Evolutionary conservation across 768 basidiomycete genomes (phyloP), one percentile per base, ranked within the genome.

Genomic region (Artomyces pyxidatus): DNA sequence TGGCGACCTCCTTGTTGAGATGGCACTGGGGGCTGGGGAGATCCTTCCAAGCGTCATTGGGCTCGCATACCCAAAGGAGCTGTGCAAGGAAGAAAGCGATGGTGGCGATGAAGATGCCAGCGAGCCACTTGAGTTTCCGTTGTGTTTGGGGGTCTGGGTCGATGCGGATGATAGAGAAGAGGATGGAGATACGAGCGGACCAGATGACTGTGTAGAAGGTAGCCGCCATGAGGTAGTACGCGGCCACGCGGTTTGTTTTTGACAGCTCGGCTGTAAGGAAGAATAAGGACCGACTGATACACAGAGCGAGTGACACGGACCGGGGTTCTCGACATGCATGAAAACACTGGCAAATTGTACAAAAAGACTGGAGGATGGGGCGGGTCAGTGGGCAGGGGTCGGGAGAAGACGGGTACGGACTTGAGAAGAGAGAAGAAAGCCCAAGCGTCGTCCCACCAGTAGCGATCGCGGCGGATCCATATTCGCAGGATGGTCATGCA

Each of bases 91-190:
- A 66, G 47, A 76, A 54, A 58, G 66, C 67, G 1, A 65, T 10
- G 19, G 59, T 55, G 1, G 65, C 68, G n/a, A 73, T 50, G 47
- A 59, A 59, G 11, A 56, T 41, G 12, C 11, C 50, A 21, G 60
- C 57, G 1, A 57, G 49, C 44, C 56, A 54, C 32, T 28, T 42
- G 11, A 61, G 37, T 16, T 50, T 42, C 22, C 23, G 28, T 3
- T 47, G 48, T 40, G 39, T 52, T n/a, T 45, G n/a, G 10, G 55
- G 50, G 42, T 68, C 66, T 1, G 73, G 71, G 45, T 74, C 72
- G 56, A 78, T 68, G 30, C 78, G 74, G 45, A 78, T 71, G 51
- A 80, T 68, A 6, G 76, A 77, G 61, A 75, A 75, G 6, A 80
- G 61, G 38, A 78, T 77, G 22, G 75, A 71, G n/a, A 76, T 62